phyloP scores from a whole-genome alignment of 2,329 filamentous ascomycete species.

The Paecilomyces fulvus region DNA sequence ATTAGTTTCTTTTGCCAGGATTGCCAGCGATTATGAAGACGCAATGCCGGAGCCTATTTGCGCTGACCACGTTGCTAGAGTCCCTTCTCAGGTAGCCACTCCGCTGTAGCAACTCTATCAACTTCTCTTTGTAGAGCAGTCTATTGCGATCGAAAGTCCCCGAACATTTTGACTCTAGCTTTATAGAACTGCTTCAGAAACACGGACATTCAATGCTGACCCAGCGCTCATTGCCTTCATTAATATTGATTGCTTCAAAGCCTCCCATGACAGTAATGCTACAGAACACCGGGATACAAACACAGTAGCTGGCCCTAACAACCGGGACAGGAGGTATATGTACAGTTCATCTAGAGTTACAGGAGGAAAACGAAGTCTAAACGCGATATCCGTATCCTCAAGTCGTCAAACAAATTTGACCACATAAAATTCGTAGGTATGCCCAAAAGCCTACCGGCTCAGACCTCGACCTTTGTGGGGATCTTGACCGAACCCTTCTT shows the following conservation, averaged over 20 bases:
- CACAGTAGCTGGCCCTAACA: not conserved
- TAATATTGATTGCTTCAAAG: not conserved
- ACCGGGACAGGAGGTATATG: not conserved
- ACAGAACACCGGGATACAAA: not conserved
- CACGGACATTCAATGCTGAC: not conserved
- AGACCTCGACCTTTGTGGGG: constrained; percentile 49
- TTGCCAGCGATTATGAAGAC: too few species aligned
- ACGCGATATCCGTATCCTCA: not conserved
- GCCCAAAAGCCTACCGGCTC: constrained; percentile 4
- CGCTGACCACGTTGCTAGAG: too few species aligned
- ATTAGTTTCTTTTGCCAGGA: too few species aligned
- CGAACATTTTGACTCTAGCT: not conserved
- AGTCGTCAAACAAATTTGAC: not conserved
- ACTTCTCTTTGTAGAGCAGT: too few species aligned
- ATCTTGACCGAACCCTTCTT: constrained; percentile 58
- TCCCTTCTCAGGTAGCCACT: too few species aligned
- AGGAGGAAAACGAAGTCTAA: not conserved
- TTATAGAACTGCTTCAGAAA: not conserved
- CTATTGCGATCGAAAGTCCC: too few species aligned
- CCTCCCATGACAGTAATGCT: not conserved
- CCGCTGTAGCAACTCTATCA: too few species aligned
- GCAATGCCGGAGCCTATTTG: too few species aligned
- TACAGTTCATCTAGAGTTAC: not conserved
- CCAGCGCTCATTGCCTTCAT: not conserved
- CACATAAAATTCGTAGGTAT: not conserved